Conservation (phyloP, 2,329 filamentous ascomycete species). For the Aspergillus brasiliensis region DNA sequence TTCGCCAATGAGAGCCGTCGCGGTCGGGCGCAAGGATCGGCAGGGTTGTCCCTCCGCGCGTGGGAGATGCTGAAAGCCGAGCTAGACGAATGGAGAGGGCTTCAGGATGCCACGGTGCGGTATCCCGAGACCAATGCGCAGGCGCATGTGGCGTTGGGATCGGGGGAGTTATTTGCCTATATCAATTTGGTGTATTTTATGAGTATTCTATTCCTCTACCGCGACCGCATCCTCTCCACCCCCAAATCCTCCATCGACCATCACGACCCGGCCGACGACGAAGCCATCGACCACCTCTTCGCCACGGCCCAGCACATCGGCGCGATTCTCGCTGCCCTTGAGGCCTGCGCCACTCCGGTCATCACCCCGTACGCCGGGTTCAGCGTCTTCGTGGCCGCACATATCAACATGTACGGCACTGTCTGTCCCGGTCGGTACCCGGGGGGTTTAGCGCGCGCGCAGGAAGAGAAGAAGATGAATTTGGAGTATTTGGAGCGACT, state of each 20-base stretch:
- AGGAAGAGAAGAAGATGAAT: slow-evolving; percentile 36
- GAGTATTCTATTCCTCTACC: slow-evolving; percentile 40
- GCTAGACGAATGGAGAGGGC: slow-evolving; percentile 38
- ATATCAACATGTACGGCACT: slow-evolving; percentile 44
- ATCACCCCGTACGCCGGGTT: slow-evolving; percentile 43
- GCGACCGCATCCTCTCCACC: slow-evolving; percentile 37
- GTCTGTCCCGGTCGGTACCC: slow-evolving; percentile 37
- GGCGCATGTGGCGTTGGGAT: slow-evolving; percentile 39
- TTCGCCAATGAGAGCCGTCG: slow-evolving; percentile 42
- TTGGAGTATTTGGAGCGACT: slow-evolving; percentile 36
- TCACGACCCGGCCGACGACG: slow-evolving; percentile 22
- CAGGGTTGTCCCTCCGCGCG: slow-evolving; percentile 22
- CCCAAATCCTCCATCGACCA: slow-evolving; percentile 28
- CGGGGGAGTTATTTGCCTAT: slow-evolving; percentile 41
- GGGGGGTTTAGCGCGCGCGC: slow-evolving; percentile 33
- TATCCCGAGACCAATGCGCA: slow-evolving; percentile 39
- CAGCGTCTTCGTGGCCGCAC: slow-evolving; percentile 41
- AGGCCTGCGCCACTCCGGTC: slow-evolving; percentile 34
- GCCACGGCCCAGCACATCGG: slow-evolving; percentile 37
- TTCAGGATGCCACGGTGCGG: slow-evolving; percentile 37
- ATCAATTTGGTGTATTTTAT: slow-evolving; percentile 42
- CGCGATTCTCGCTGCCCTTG: slow-evolving; percentile 32
- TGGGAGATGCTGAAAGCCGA: slow-evolving; percentile 36
- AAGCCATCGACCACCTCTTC: slow-evolving; percentile 36
- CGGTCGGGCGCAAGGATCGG: slow-evolving; percentile 18